Evolutionary conservation across 352 stramenopile genomes (phyloP).

Genomic region (Stephanocyclus meneghinianus): DNA sequence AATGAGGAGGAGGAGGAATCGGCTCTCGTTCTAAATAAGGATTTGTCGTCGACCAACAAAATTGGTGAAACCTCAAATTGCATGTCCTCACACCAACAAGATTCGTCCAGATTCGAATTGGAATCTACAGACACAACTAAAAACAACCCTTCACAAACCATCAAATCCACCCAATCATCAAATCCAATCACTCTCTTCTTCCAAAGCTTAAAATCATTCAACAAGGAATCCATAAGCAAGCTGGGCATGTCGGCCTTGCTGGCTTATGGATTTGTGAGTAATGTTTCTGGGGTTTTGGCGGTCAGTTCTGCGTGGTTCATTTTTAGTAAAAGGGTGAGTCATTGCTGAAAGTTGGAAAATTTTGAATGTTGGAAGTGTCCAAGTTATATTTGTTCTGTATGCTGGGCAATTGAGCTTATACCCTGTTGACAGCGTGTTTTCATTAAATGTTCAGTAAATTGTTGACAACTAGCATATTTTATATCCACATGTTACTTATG

Average conservation of each 20-base stretch:
- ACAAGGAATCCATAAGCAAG: slow-evolving; percentile 50
- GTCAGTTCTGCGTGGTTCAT: slow-evolving; percentile 76
- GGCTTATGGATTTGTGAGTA: slow-evolving; percentile 79
- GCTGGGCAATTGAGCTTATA: background rate
- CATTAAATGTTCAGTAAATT: too few species aligned
- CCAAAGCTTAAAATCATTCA: slow-evolving; percentile 16
- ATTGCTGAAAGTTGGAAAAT: background rate
- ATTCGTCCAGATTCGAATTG: background rate
- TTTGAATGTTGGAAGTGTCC: background rate
- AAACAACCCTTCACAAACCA: background rate
- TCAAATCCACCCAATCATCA: background rate
- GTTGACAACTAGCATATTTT: too few species aligned
- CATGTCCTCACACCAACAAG: background rate
- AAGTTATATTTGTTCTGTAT: background rate
- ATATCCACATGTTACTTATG: background rate
- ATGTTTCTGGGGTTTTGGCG: slow-evolving; percentile 64
- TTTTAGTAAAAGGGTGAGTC: slow-evolving; percentile 63
- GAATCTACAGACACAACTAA: background rate
- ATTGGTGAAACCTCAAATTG: background rate
- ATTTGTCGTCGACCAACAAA: too few species aligned
- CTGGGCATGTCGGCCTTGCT: slow-evolving; percentile 67
- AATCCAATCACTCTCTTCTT: background rate
- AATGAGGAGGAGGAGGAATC: background rate
- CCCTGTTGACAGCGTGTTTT: too few species aligned
- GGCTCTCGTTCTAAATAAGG: too few species aligned